These are phyloP conservation scores for Chalciporus chontae DNA, from an alignment of 768 basidiomycete genomes.

Conservation along the genomic window DNA sequence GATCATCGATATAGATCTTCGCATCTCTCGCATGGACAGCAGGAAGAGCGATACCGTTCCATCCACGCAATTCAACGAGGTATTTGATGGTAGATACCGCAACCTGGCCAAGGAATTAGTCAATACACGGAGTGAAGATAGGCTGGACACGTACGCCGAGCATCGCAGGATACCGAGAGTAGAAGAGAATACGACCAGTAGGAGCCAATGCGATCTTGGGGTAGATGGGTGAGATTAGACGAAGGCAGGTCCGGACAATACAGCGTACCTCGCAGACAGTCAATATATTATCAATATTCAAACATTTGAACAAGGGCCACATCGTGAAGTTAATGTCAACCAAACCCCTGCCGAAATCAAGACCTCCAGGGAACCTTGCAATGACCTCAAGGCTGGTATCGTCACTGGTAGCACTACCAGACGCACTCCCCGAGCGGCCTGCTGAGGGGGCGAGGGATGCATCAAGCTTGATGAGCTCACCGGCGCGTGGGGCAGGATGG, in stretches of 20 bases:
- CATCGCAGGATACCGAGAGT: slow-evolving; percentile 88
- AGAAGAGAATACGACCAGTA: slow-evolving; percentile 83
- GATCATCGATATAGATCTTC: slow-evolving; percentile 92
- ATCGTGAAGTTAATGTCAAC: slow-evolving; percentile 95
- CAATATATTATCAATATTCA: slow-evolving; percentile 91
- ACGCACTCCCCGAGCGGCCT: slow-evolving; percentile 43
- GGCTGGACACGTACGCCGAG: slow-evolving; percentile 56
- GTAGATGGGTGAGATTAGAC: neutral
- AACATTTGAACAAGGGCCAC: slow-evolving; percentile 93
- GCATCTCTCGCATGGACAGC: slow-evolving; percentile 87
- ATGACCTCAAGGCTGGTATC: slow-evolving; percentile 73
- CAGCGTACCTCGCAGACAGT: slow-evolving; percentile 78
- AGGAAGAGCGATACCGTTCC: slow-evolving; percentile 84
- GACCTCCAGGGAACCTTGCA: slow-evolving; percentile 87
- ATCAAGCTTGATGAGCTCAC: slow-evolving; percentile 82
- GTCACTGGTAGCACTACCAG: slow-evolving; percentile 18
- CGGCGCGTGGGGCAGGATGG: slow-evolving; percentile 83
- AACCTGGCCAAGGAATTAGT: slow-evolving; percentile 42
- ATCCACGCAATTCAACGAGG: slow-evolving; percentile 87
- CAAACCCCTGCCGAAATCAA: slow-evolving; percentile 87
- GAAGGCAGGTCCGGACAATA: neutral
- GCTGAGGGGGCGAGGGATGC: slow-evolving; percentile 59
- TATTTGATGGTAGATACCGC: slow-evolving; percentile 91
- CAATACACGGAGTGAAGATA: neutral
- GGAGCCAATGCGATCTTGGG: slow-evolving; percentile 78